Percentiles rank a stretch among this genome's conserved stretches.
These are phyloP conservation scores for Magnusiomyces clavatus DNA, from an alignment of 1,139 yeast species.

Conservation along the genomic window DNA sequence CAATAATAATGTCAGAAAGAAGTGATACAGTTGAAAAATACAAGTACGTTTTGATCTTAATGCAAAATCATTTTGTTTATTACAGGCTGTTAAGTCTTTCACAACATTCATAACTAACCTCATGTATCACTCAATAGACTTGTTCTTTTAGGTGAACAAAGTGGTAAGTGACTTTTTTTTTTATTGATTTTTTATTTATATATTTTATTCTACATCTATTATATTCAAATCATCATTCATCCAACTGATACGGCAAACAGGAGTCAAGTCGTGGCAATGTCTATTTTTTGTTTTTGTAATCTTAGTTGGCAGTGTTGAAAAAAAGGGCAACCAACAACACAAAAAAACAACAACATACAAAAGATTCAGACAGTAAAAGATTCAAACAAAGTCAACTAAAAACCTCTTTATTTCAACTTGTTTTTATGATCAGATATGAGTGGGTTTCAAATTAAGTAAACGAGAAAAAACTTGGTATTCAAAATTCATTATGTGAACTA, in stretches of 20 bases:
- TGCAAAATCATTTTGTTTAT: constrained; percentile 5
- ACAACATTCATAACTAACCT: neutral
- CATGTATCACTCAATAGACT: constrained; percentile 48
- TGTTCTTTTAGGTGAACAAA: constrained; percentile 95
- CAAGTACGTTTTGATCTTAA: constrained; percentile 26
- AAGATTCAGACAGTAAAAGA: too few species aligned
- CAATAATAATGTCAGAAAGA: constrained; percentile 24
- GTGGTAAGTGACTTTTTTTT: constrained; percentile 43
- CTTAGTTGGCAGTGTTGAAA: neutral
- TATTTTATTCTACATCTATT: neutral
- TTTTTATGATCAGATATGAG: neutral
- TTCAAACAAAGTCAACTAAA: too few species aligned
- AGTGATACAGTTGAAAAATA: constrained; percentile 32
- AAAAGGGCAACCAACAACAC: neutral
- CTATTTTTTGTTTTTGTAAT: neutral
- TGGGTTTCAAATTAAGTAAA: too few species aligned
- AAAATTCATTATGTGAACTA: neutral
- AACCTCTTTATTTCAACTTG: neutral
- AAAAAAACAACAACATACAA: too few species aligned
- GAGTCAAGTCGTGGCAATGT: neutral
- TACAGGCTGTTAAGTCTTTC: constrained; percentile 1
- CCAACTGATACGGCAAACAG: too few species aligned
- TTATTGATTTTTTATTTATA: neutral
- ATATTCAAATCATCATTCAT: neutral
- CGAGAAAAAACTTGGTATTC: neutral